These are phyloP conservation scores for Tephrocybe rancida DNA, from an alignment of 768 basidiomycete species.

Conservation along the genomic window DNA sequence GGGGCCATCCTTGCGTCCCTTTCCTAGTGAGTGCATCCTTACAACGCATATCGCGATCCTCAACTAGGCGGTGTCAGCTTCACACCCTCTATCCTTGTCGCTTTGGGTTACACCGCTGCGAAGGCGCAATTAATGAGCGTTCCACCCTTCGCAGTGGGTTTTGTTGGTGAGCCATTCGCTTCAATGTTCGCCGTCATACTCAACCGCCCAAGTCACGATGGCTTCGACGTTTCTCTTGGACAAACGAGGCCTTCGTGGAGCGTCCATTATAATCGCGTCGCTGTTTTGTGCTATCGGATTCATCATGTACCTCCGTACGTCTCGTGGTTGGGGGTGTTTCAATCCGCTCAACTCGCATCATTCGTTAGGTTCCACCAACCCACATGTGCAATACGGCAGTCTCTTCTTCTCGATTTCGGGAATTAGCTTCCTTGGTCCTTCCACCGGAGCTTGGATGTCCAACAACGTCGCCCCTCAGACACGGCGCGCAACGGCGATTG, in stretches of 20 bases:
- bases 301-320: no score
- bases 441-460: conserved; percentile 46
- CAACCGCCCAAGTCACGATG: no score
- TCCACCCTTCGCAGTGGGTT: conserved; percentile 39
- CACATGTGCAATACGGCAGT: conserved; percentile 41
- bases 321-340: no score
- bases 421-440: conserved; percentile 39
- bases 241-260: no score
- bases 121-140: conserved; percentile 53
- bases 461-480: conserved; percentile 52
- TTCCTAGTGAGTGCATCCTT: conserved; percentile 19
- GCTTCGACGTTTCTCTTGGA: no score
- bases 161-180: no score
- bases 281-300: no score
- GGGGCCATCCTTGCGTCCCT: conserved; percentile 20
- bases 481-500: conserved; percentile 50
- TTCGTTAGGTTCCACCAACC: conserved; percentile 23
- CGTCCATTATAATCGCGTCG: no score
- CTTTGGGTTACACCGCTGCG: conserved; percentile 46
- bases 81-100: conserved; percentile 57
- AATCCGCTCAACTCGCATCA: no score
- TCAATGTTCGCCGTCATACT: no score
- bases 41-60: no score
- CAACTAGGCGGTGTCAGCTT: conserved; percentile 28
- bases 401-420: conserved; percentile 48